phyloP scores from a whole-genome alignment of 805 yeast species.

The Pichia pseudocactophila region DNA sequence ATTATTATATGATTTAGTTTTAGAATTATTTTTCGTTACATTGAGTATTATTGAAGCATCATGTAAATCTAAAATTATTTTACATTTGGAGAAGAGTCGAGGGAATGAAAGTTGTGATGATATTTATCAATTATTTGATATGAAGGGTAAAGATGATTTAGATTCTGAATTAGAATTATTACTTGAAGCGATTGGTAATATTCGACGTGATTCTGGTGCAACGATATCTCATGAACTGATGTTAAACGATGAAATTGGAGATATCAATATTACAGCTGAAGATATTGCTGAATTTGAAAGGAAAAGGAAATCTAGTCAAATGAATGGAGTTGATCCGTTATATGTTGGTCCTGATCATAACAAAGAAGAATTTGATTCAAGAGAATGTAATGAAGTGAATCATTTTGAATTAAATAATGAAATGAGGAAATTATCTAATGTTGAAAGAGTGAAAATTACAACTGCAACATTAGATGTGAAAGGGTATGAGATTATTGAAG shows the following conservation, averaged over 20 bases:
- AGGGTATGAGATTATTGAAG: slow-evolving; percentile 9
- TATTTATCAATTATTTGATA: slow-evolving; percentile 4
- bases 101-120: not conserved
- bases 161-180: slow-evolving; percentile 11
- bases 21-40: slow-evolving; percentile 61
- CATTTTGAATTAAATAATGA: not conserved
- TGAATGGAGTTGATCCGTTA: slow-evolving; percentile 1
- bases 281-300: not conserved
- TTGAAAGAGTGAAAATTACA: not conserved
- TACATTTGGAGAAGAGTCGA: slow-evolving; percentile 2
- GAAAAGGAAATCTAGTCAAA: not conserved
- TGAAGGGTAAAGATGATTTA: slow-evolving; percentile 8
- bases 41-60: slow-evolving; percentile 52
- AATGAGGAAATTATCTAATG: not conserved
- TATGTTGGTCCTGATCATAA: slow-evolving; percentile 5
- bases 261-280: not conserved
- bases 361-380: not conserved
- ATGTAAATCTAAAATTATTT: slow-evolving; percentile 2
- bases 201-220: slow-evolving; percentile 12
- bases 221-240: slow-evolving; percentile 7
- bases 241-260: not conserved
- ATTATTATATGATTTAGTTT: slow-evolving; percentile 55
- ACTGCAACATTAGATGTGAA: slow-evolving; percentile 8
- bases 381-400: not conserved
- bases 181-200: slow-evolving; percentile 4